A percentile compares a stretch with the other conserved stretches of the same genome.
Evolutionary conservation across 371 early-diverging fungal genomes (phyloP).

Genomic region (Mortierella sp.): DNA sequence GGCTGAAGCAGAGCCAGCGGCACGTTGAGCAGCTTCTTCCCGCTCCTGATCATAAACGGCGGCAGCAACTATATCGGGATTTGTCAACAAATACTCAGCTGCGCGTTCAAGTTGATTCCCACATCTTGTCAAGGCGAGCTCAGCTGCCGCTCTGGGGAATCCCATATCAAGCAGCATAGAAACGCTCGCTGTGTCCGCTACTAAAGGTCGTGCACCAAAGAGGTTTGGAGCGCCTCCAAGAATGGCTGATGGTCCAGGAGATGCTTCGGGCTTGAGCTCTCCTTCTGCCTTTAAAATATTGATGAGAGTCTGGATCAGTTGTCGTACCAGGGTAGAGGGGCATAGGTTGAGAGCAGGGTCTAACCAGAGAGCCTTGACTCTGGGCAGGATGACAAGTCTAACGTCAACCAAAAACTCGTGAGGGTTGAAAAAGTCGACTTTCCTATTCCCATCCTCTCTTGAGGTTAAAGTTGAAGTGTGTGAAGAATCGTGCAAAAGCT

Average conservation of each 20-base stretch:
- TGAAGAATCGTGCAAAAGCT: constrained; percentile 77
- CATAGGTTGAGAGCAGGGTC: constrained; percentile 58
- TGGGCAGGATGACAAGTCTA: constrained; percentile 67
- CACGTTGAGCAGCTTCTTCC: constrained; percentile 33
- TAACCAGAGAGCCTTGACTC: constrained; percentile 66
- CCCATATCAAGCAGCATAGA: constrained; percentile 91
- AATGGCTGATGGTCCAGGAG: constrained; percentile 30
- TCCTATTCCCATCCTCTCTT: constrained; percentile 67
- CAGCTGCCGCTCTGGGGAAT: constrained; percentile 84
- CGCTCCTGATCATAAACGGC: constrained; percentile 49
- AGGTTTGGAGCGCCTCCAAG: constrained; percentile 30
- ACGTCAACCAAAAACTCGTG: constrained; percentile 73
- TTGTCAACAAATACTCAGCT: constrained; percentile 88
- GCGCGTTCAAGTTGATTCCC: constrained; percentile 88
- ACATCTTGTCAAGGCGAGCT: constrained; percentile 83
- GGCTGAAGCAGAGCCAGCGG: constrained; percentile 2
- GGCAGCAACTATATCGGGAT: constrained; percentile 73
- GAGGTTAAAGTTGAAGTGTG: constrained; percentile 66
- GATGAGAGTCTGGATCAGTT: constrained; percentile 67
- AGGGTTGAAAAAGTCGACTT: constrained; percentile 74
- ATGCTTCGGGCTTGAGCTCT: constrained; percentile 58
- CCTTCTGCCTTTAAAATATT: constrained; percentile 84
- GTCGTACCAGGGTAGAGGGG: constrained; percentile 64
- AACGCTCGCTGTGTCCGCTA: constrained; percentile 74
- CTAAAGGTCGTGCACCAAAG: constrained; percentile 58